These are phyloP conservation scores for Sarocladium brachiariae DNA, from an alignment of 2,329 filamentous ascomycete genomes.

Conservation along the genomic window DNA sequence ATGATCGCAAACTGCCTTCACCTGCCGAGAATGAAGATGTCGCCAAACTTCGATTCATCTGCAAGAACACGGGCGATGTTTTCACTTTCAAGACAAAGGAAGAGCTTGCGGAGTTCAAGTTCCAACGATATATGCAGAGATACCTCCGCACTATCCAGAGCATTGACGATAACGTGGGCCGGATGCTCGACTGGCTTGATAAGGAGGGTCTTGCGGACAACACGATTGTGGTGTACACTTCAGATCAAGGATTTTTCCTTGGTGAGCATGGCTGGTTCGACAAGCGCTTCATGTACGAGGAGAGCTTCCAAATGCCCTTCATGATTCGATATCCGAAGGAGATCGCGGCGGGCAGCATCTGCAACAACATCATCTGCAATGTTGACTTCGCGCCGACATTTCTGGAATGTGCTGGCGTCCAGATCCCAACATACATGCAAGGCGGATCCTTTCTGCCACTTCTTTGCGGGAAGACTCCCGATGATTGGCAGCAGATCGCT, in stretches of 20 bases:
- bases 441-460: constrained; percentile 36
- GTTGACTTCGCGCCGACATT: constrained; percentile 48
- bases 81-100: constrained; percentile 35
- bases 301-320: constrained; percentile 51
- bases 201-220: constrained; percentile 32
- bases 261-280: constrained; percentile 53
- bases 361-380: constrained; percentile 43
- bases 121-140: constrained; percentile 49
- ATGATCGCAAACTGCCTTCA: constrained; percentile 25
- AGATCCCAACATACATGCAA: constrained; percentile 43
- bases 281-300: constrained; percentile 52
- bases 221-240: constrained; percentile 47
- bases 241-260: constrained; percentile 49
- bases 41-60: constrained; percentile 25
- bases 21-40: background rate
- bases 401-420: constrained; percentile 36
- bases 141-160: constrained; percentile 46
- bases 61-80: constrained; percentile 36
- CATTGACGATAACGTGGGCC: constrained; percentile 46
- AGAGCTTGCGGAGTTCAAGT: constrained; percentile 47
- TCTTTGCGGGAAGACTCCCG: constrained; percentile 29
- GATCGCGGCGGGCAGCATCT: constrained; percentile 31
- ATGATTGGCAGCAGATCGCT: constrained; percentile 43
- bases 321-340: constrained; percentile 35
- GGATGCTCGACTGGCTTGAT: constrained; percentile 40